Evolutionary conservation across 1,139 yeast species (phyloP).

Genomic region (Taphrina pruni): DNA sequence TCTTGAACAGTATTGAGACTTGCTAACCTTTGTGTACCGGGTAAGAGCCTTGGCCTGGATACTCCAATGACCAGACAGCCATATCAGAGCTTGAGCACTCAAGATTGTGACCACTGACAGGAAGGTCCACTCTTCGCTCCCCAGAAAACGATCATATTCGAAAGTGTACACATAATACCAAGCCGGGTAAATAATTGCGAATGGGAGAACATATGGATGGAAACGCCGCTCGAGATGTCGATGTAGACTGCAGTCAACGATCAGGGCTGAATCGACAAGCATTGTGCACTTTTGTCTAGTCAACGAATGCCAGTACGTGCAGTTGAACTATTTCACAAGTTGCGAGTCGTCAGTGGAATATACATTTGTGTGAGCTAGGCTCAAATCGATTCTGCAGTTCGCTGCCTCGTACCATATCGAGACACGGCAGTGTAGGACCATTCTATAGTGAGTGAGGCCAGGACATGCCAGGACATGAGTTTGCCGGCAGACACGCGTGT

Average conservation of each 20-base stretch:
- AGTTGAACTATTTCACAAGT: too few relatives aligned
- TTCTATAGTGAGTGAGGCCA: too few relatives aligned
- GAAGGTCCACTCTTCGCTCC: constrained; percentile 69
- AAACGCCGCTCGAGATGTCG: constrained; percentile 65
- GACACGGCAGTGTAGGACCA: too few relatives aligned
- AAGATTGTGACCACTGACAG: constrained; percentile 77
- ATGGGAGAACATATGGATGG: constrained; percentile 87
- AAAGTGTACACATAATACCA: constrained; percentile 64
- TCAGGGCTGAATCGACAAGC: constrained; percentile 34
- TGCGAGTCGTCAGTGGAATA: too few relatives aligned
- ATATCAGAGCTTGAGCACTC: constrained; percentile 73
- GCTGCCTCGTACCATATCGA: too few relatives aligned
- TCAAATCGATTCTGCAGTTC: too few relatives aligned
- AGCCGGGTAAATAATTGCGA: constrained; percentile 75
- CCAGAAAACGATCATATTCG: constrained; percentile 68
- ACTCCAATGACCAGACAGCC: constrained; percentile 97
- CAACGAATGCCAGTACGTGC: background rate
- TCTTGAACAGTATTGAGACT: background rate
- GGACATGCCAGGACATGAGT: too few relatives aligned
- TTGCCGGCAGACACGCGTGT: too few relatives aligned
- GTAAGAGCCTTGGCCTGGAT: constrained; percentile 72
- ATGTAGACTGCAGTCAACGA: constrained; percentile 64
- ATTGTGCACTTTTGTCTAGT: background rate
- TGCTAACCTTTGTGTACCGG: constrained; percentile 58
- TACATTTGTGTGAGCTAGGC: too few relatives aligned